Base-by-base conservation (phyloP, 768 basidiomycete genomes). In the Collybiopsis luxurians region DNA sequence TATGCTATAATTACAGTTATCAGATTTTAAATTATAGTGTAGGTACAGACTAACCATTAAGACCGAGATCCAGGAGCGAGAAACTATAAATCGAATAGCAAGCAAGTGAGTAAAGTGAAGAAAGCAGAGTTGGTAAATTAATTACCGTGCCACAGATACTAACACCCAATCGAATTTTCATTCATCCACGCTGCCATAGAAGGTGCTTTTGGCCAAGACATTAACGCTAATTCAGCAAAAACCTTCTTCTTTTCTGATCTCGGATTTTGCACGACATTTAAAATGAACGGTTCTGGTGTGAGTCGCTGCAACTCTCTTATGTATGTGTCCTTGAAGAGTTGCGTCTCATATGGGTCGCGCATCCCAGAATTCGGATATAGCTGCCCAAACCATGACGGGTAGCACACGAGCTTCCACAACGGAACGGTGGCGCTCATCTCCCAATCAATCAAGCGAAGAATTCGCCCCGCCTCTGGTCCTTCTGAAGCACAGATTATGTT, bases 361-460 rank as follows among this genome's bases (percentile, higher is more conserved):
- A 24, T 55, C 43, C 19, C 39, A 21, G 24, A n/a, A 24, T 13
- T 39, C 4, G 46, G 26, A 17, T 53, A 48, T 24, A 34, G 21
- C 28, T 53, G 59, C 28, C 61, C 59, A 44, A 65, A 65, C 64
- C 64, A 65, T 15, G 51, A 55, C 15, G 64, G 64, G 56, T 64
- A 54, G 30, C 63, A 64, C n/a, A 61, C 54, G 26, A 65, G 42
- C 7, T 60, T 53, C 65, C 65, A 66, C 15, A 66, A 38, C 0
- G 65, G 65, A 17, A 64, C 65, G 9, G 60, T 63, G 19, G 57
- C 23, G 21, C 63, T 49, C 43, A 56, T 59, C 48, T 66, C 65
- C 65, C 65, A 66, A 60, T 66, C 63, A 38, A 66, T 59, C 10
- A 66, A 55, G 4, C 60, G 56, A 4, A 66, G 36, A 39, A 66